Evolutionary conservation across 2,329 filamentous ascomycete species (phyloP), one percentile per base, ranked within the genome.

Genomic region (Fusarium bactridioides): DNA sequence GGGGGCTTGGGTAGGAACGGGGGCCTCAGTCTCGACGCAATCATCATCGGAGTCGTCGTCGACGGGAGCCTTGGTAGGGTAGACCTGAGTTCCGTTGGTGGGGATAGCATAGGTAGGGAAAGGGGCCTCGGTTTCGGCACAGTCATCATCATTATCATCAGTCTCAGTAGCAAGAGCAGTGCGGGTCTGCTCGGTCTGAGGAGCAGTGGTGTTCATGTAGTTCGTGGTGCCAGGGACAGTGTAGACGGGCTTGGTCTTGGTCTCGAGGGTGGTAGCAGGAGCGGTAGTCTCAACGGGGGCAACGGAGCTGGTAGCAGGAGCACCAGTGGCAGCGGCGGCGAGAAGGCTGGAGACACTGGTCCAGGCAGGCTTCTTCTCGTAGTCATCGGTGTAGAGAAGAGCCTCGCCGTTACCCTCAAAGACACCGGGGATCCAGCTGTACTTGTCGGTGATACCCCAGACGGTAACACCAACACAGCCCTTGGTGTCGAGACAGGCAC

Each of bases 391-490:
- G 64, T 78, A 85, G 25, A 85, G 73, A 33, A 82, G 80, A 27
- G 83, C 83, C 19, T 82, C 80, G 2, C 84, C 84, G 18, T 78
- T 72, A 1, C 84, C 84, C 10, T 76, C 73, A 60, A 85, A 85
- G 19, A 79, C 81, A 10, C 62, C 41, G 5, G 82, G 82, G 11
- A 85, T 74, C 81, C 81, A 82, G 70, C 75, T 79, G 70, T 82
- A 79, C 72, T 78, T 78, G 72, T 85, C 84, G 4, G 79, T 80
- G 63, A 82, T 81, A 69, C 83, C 82, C 84, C 84, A 86, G 54
- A 84, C 75, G 2, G 83, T 84, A 16, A 86, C 77, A 29, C 84
- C 84, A 15, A 86, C 81, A 64, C 84, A 86, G 48, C 69, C 61
- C 35, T 76, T 68, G 11, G 81, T 80, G 37, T 82, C 80, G 16